phyloP scores from a whole-genome alignment of 306 rosid species.

The Lablab purpureus region DNA sequence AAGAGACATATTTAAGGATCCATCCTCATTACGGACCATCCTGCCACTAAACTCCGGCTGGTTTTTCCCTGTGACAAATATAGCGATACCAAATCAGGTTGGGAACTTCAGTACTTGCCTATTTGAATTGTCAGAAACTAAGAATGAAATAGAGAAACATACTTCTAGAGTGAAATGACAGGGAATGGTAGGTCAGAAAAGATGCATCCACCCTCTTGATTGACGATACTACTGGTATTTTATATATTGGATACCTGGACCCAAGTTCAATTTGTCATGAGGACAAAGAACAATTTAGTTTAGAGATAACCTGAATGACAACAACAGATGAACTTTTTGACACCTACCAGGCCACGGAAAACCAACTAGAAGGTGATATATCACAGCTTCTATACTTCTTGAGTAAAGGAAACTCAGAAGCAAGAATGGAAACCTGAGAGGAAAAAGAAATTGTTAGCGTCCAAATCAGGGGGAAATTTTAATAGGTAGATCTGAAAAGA shows the following conservation, averaged over 20 bases:
- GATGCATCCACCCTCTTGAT: slow-evolving; percentile 59
- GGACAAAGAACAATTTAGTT: neutral
- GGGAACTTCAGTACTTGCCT: neutral
- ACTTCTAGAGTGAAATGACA: slow-evolving; percentile 55
- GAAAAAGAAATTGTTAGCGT: slow-evolving; percentile 26
- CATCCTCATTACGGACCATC: slow-evolving; percentile 43
- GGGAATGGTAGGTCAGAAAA: slow-evolving; percentile 66
- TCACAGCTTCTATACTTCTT: slow-evolving; percentile 61
- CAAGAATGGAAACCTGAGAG: slow-evolving; percentile 59
- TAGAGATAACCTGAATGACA: slow-evolving; percentile 12
- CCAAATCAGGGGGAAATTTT: slow-evolving; percentile 7
- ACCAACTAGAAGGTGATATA: slow-evolving; percentile 64
- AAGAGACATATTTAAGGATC: slow-evolving; percentile 47
- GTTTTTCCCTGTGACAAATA: slow-evolving; percentile 45
- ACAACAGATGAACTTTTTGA: slow-evolving; percentile 3
- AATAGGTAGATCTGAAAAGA: neutral
- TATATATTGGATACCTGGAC: slow-evolving; percentile 75
- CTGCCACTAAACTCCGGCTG: slow-evolving; percentile 43
- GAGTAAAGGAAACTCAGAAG: slow-evolving; percentile 57
- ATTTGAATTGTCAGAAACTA: neutral
- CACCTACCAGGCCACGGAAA: slow-evolving; percentile 72
- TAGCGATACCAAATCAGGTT: slow-evolving; percentile 14
- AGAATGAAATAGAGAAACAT: slow-evolving; percentile 38
- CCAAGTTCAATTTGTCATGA: slow-evolving; percentile 36
- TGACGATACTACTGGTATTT: slow-evolving; percentile 65